Evolutionary conservation across 2,329 filamentous ascomycete species (phyloP), one percentile per base, ranked within the genome.

Genomic region (Xylariomycetidae sp.): DNA sequence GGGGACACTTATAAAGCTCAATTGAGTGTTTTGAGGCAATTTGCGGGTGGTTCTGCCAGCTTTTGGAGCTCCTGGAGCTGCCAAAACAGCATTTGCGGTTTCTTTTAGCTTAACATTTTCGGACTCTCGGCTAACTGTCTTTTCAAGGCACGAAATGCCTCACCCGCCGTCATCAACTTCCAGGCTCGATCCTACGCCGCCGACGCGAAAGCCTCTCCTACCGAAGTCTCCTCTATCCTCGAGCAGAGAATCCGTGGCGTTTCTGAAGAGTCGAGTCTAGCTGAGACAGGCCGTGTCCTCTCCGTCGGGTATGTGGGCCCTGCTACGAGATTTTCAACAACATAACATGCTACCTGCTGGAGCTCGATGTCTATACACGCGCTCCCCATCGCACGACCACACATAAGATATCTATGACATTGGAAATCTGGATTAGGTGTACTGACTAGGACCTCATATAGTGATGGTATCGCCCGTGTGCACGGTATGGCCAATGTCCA

Each of bases 401-500:
- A 28, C 13, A 11, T n/a, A 13, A 32, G 11, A 5, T 7, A 18
- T 31, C n/a, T n/a, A n/a, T n/a, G n/a, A n/a, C n/a, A n/a, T n/a
- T n/a, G 12, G 28, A 6, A 22, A 27, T 44, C 36, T 41, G 33
- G 31, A 25, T 31, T 5, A 23, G 40, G 17, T 37, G 44, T 41
- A 33, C 54, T 57, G 45, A 57, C 43, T 27, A 41, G n/a, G 26
- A 31, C 33, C 18, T 34, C 33, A 19, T 38, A 67, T 58, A 97
- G 92, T 92, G 92, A 98, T 77, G 92, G 92, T 94, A 98, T 98
- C 65, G 92, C 92, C 67, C 90, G 92, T 89, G 90, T 98, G 57
- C 89, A 98, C 72, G 92, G 92, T 66, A 89, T 98, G 88, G 87
- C 81, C 85, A 98, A 98, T 69, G 92, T 98, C 74, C 92, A 98